Evolutionary conservation across 139 green algal genomes (phyloP), one percentile per base, ranked within the genome.

Genomic region (Zygnema circumcarinatum): DNA sequence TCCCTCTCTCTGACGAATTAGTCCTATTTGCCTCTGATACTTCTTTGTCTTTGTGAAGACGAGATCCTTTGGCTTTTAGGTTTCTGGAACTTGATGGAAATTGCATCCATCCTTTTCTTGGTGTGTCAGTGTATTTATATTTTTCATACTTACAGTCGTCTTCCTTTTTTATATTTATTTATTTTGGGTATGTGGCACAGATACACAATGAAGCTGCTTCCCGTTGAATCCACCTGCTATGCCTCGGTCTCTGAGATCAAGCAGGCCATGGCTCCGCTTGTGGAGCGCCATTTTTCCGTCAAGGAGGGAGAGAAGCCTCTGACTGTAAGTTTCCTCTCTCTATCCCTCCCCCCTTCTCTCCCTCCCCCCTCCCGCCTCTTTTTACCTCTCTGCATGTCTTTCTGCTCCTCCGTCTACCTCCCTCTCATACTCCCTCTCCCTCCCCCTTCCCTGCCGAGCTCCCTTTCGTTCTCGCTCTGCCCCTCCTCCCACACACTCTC

Each of bases 151-250:
- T n/a, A n/a, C n/a, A n/a, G n/a, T n/a, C n/a, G n/a, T n/a, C n/a
- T n/a, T n/a, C n/a, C n/a, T n/a, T n/a, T n/a, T n/a, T n/a, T n/a
- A n/a, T n/a, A n/a, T n/a, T n/a, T n/a, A n/a, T n/a, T n/a, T n/a
- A n/a, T n/a, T n/a, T n/a, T n/a, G n/a, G n/a, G n/a, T n/a, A n/a
- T n/a, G n/a, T n/a, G n/a, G n/a, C n/a, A n/a, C 81, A 92, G 88
- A 54, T 62, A 92, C 67, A 74, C 33, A 31, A 2, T 90, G 38
- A 72, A 88, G 2, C 79, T 92, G 16, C 1, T 92, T 0, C 89
- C 89, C 0, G 88, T 92, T 21, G 85, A 93, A 1, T 38, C 21
- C 36, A 92, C 84, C 36, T 93, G 80, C 39, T 92, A 79, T 79
- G 88, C 88, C 0, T 38, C 62, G 67, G 11, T 87, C 42, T 87